Base-by-base conservation (phyloP, 2,329 filamentous ascomycete genomes). In the Diaporthe ilicicola region DNA sequence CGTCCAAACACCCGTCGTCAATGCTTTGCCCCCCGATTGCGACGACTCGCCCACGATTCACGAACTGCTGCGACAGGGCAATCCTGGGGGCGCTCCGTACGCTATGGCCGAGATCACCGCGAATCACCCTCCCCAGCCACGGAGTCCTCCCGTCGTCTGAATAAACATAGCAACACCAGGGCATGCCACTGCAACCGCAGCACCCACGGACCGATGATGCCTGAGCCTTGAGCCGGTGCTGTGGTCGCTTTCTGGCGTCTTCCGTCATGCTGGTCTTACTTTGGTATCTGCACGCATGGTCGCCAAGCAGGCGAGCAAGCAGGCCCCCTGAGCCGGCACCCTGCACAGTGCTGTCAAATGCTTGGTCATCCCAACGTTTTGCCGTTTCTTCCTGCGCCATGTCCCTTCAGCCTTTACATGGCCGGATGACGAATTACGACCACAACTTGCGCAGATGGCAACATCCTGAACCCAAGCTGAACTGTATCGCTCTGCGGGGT, bases 1-100 rank as follows among this genome's bases (percentile, higher is more conserved):
- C 56, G 19, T 62, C 42, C 56, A 24, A 62, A 34, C 56, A 15
- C 7, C 22, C 42, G 54, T 48, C 42, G 59, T 48, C 59, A 10
- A 7, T 15, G 17, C 56, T 61, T 27, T 61, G 22, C 17, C 22
- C 39, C 56, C 37, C 56, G n/a, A 32, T 29, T 59, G 55, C 55
- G 37, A 59, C 39, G 27, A 29, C 39, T 62, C 39, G 56, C 39
- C n/a, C 59, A 62, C 48, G 59, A 62, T 62, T 62, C 59, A 62
- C 59, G 59, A 62, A 48, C 42, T 10, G 59, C 27, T 62, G 59
- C 32, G 59, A n/a, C 42, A 37, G 39, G 59, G 59, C 59, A 48
- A 62, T 34, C 59, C 59, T 42, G 15, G 59, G 15, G 42, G 22
- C 19, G 37, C 37, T 15, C 37, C 13, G 37, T 39, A 39, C 6